Conservation (phyloP, 805 yeast genomes). For the Candida mattraensis region DNA sequence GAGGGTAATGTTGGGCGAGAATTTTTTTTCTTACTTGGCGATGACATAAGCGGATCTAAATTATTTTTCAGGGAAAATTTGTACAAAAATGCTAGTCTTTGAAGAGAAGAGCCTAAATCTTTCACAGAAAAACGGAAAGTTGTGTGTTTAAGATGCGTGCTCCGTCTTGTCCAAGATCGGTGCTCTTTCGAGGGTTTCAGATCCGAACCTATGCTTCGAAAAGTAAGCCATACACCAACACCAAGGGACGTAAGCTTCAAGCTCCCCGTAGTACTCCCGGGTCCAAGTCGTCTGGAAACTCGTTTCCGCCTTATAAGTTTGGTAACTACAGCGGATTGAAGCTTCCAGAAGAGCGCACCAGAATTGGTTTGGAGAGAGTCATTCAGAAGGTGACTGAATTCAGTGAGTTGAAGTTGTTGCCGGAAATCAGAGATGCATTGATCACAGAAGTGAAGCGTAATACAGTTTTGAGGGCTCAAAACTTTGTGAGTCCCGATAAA, state of each 20-base stretch:
- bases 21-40: too few species aligned
- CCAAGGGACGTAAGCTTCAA: slow-evolving; percentile 13
- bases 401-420: slow-evolving; percentile 63
- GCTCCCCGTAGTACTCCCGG: too few species aligned
- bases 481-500: slow-evolving; percentile 27
- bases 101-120: slow-evolving; percentile 2
- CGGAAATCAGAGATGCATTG: slow-evolving; percentile 63
- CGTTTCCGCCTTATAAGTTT: slow-evolving; percentile 35
- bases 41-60: too few species aligned
- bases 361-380: slow-evolving; percentile 38
- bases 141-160: too few species aligned
- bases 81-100: too few species aligned
- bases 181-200: not conserved
- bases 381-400: slow-evolving; percentile 60
- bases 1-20: too few species aligned
- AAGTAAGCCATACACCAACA: slow-evolving; percentile 8
- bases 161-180: not conserved
- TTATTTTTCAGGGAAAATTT: too few species aligned
- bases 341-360: slow-evolving; percentile 36
- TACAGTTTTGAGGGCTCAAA: slow-evolving; percentile 41
- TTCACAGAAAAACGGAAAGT: too few species aligned
- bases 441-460: slow-evolving; percentile 50
- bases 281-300: not conserved
- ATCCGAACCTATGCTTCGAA: slow-evolving; percentile 1
- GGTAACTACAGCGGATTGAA: slow-evolving; percentile 52